Conservation (phyloP, 2,329 filamentous ascomycete species). For the Colletotrichum siamense region DNA sequence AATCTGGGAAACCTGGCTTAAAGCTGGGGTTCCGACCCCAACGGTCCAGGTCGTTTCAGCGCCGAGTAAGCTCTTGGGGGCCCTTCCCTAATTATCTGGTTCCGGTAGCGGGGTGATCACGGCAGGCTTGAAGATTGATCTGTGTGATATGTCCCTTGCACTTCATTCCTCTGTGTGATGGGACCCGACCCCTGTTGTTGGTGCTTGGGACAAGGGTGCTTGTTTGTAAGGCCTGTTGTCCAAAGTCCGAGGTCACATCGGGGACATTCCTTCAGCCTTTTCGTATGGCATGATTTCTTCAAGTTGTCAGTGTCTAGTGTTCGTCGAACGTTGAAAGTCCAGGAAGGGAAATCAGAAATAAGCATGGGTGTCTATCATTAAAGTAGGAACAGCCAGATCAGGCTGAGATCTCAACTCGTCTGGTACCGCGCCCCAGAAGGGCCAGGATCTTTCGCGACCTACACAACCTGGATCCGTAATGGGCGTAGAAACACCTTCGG, state of each 20-base stretch:
- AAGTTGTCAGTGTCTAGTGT: background rate
- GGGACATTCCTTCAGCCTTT: background rate
- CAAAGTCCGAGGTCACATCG: background rate
- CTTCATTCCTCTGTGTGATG: background rate
- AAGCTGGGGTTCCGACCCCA: background rate
- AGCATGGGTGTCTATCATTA: background rate
- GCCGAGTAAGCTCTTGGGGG: background rate
- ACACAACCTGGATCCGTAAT: background rate
- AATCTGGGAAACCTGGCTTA: background rate
- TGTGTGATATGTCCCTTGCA: background rate
- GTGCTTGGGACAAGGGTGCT: background rate
- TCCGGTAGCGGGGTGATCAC: background rate
- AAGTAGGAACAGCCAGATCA: background rate
- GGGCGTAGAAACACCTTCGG: background rate
- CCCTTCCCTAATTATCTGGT: background rate
- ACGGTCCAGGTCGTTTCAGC: background rate
- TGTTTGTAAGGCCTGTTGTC: background rate
- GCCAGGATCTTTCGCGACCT: background rate
- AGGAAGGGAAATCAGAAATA: background rate
- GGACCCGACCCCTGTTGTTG: background rate
- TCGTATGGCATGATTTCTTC: background rate
- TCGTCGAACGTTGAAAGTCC: background rate
- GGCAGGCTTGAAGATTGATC: background rate
- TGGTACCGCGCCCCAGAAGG: background rate
- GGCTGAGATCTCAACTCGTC: background rate